phyloP scores from a whole-genome alignment of 805 yeast genomes.

The Lipomyces anomalus region DNA sequence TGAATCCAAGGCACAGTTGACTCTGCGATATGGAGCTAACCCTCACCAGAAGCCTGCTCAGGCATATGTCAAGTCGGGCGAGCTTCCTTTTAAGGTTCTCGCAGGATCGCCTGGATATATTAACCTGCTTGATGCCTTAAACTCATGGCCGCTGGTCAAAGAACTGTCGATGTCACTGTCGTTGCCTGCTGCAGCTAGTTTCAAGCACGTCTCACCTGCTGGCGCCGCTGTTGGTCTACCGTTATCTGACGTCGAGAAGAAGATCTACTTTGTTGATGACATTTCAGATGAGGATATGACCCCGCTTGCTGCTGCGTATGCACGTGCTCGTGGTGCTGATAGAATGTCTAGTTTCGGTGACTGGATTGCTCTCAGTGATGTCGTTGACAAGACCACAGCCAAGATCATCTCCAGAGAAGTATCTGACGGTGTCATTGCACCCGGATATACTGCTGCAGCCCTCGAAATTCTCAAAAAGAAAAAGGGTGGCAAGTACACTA shows the following conservation, averaged over 20 bases:
- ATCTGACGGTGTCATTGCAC: constrained; percentile 97
- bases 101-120: constrained; percentile 97
- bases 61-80: constrained; percentile 81
- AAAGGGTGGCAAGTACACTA: constrained; percentile 96
- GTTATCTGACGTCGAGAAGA: constrained; percentile 81
- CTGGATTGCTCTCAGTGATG: constrained; percentile 93
- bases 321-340: constrained; percentile 99
- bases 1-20: constrained; percentile 82
- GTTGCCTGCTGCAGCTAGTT: constrained; percentile 97
- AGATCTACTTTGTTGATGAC: constrained; percentile 90
- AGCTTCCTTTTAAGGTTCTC: constrained; percentile 88
- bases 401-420: constrained; percentile 96
- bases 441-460: constrained; percentile 92
- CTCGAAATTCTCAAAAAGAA: constrained; percentile 80
- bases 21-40: constrained; percentile 96
- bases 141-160: constrained; percentile 98
- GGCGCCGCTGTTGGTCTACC: constrained; percentile 98
- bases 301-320: constrained; percentile 96
- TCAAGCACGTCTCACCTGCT: constrained; percentile 98
- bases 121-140: constrained; percentile 90
- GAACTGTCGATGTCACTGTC: constrained; percentile 91
- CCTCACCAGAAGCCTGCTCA: constrained; percentile 99
- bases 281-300: constrained; percentile 77
- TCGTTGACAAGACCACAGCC: constrained; percentile 94
- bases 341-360: constrained; percentile 99